These are phyloP conservation scores for Cephalotrichum gorgonifer DNA, from an alignment of 2,329 filamentous ascomycete species.

Conservation along the genomic window DNA sequence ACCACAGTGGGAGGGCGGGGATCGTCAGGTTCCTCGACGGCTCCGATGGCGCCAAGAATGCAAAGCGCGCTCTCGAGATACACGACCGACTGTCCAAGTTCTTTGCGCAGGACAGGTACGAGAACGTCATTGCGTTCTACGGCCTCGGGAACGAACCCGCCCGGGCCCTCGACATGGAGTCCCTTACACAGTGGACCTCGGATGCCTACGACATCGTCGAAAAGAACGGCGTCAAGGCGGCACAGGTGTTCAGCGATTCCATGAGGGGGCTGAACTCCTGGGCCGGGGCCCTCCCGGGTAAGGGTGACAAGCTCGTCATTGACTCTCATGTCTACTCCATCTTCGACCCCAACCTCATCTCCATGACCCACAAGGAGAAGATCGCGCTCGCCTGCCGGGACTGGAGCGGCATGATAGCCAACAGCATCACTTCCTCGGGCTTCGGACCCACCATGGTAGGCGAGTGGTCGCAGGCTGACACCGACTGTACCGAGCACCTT, in stretches of 20 bases:
- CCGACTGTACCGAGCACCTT: constrained; percentile 77
- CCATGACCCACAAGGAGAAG: constrained; percentile 71
- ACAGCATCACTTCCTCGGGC: constrained; percentile 63
- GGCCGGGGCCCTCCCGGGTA: constrained; percentile 68
- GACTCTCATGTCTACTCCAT: constrained; percentile 98
- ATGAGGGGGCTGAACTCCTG: constrained; percentile 88
- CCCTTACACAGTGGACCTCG: constrained; percentile 71
- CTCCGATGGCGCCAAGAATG: constrained; percentile 70
- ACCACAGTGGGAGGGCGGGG: constrained; percentile 81
- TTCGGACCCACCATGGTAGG: constrained; percentile 92
- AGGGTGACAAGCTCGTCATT: constrained; percentile 62
- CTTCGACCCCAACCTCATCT: constrained; percentile 85
- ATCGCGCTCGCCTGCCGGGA: constrained; percentile 77
- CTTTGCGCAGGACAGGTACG: constrained; percentile 88
- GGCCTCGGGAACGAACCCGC: constrained; percentile 90
- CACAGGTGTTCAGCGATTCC: constrained; percentile 83
- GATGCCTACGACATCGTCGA: constrained; percentile 64
- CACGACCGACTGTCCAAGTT: constrained; percentile 82
- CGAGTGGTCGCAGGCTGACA: constrained; percentile 96
- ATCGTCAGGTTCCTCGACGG: constrained; percentile 82
- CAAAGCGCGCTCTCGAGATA: constrained; percentile 71
- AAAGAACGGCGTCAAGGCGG: constrained; percentile 61
- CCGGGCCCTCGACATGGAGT: constrained; percentile 61
- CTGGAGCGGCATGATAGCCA: constrained; percentile 71
- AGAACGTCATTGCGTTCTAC: constrained; percentile 86